A percentile compares a stretch with the other conserved stretches of the same genome.
phyloP scores from a whole-genome alignment of 129 eudicot genomes.

The Scalesia atractyloides region DNA sequence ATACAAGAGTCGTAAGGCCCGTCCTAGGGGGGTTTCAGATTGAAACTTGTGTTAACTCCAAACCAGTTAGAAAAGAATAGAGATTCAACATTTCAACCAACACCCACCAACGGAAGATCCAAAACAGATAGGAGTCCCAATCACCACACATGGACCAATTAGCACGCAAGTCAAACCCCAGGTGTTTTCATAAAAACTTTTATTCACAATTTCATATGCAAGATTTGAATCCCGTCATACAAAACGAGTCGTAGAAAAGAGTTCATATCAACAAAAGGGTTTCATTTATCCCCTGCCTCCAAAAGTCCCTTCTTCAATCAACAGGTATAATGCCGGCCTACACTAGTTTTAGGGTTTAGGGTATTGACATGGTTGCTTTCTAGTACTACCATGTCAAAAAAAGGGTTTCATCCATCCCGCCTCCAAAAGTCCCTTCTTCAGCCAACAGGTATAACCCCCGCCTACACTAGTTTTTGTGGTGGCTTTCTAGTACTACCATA shows the following conservation, averaged over 20 bases:
- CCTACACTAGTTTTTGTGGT: conserved; percentile 23
- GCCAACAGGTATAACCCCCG: conserved; percentile 22
- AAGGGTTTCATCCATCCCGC: conserved; percentile 20
- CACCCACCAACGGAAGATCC: conserved; percentile 20
- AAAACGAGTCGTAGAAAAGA: conserved; percentile 21
- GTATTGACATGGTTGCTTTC: too few relatives aligned
- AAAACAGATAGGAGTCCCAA: conserved; percentile 20
- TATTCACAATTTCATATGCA: conserved; percentile 16
- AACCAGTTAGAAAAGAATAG: conserved; percentile 18
- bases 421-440: conserved; percentile 20
- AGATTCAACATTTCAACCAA: conserved; percentile 27
- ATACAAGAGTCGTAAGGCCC: conserved; percentile 1
- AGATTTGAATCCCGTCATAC: conserved; percentile 20
- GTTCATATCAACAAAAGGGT: conserved; percentile 17
- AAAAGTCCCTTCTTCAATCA: conserved; percentile 17
- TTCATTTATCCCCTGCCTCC: conserved; percentile 30
- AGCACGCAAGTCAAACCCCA: conserved; percentile 27
- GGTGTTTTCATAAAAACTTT: not conserved
- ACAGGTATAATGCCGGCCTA: conserved; percentile 24
- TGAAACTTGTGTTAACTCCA: conserved; percentile 23
- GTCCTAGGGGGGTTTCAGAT: conserved; percentile 19
- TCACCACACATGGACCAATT: conserved; percentile 25
- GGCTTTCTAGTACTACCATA: conserved; percentile 27
- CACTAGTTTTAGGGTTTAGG: not conserved
- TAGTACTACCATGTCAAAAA: conserved; percentile 17